A percentile compares a stretch with the other conserved stretches of the same genome.
Conservation (phyloP, 495 filamentous ascomycete genomes). For the Lasiosphaeria hispida region DNA sequence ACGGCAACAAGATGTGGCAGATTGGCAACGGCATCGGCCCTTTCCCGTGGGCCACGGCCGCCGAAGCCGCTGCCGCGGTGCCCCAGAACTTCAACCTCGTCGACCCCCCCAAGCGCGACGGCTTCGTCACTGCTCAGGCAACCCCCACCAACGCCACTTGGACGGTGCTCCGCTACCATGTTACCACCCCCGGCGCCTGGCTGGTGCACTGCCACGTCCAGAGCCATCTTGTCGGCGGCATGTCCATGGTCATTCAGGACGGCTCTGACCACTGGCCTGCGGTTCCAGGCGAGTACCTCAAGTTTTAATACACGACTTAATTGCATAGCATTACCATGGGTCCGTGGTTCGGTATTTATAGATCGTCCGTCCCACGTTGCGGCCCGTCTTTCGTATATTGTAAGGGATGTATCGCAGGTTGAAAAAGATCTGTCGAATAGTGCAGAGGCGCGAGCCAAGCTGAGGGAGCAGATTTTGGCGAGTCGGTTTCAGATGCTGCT, state of each 20-base stretch:
- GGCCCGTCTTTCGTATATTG: no score
- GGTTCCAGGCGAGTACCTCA: constrained; percentile 31
- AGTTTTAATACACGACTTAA: constrained; percentile 6
- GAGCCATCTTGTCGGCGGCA: constrained; percentile 56
- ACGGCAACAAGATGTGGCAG: constrained; percentile 58
- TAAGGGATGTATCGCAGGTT: no score
- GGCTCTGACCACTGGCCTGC: constrained; percentile 56
- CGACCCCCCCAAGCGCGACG: constrained; percentile 53
- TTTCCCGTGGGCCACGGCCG: constrained; percentile 52
- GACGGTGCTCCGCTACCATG: constrained; percentile 57
- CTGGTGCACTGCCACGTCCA: constrained; percentile 63
- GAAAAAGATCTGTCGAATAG: no score
- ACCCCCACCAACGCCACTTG: constrained; percentile 38
- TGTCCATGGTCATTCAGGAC: constrained; percentile 56
- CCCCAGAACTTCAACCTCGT: constrained; percentile 55
- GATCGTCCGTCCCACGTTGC: no score
- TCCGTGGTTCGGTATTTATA: background rate
- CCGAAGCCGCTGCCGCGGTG: constrained; percentile 46
- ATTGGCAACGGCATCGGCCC: constrained; percentile 50
- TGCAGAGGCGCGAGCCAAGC: no score
- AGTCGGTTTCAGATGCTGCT: no score
- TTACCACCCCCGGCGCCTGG: constrained; percentile 57
- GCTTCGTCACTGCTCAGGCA: constrained; percentile 40
- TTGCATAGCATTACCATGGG: background rate
- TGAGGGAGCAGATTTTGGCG: no score